Evolutionary conservation across 768 basidiomycete species (phyloP).

Genomic region (Ramaria sp.): DNA sequence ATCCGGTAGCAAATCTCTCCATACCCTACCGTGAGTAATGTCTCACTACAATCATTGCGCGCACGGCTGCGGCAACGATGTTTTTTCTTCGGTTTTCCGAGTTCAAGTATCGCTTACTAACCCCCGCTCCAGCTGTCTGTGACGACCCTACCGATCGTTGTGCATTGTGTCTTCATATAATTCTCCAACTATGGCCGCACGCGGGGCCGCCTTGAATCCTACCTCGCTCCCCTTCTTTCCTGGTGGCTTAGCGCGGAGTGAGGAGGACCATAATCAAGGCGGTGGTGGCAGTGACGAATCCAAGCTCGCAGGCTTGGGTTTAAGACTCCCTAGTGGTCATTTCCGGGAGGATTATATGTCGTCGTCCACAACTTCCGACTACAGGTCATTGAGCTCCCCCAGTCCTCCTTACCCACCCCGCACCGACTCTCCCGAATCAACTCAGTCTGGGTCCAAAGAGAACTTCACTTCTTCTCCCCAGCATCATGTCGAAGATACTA

Average conservation of each 20-base stretch:
- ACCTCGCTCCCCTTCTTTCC: slow-evolving; percentile 82
- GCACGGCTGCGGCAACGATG: background rate
- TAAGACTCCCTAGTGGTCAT: slow-evolving; percentile 28
- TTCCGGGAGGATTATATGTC: slow-evolving; percentile 31
- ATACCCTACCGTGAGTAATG: slow-evolving; percentile 2
- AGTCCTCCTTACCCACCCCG: slow-evolving; percentile 25
- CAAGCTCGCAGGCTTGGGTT: slow-evolving; percentile 30
- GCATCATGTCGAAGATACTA: background rate
- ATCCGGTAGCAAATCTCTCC: background rate
- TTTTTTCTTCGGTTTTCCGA: background rate
- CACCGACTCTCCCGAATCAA: slow-evolving; percentile 4
- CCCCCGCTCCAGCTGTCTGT: slow-evolving; percentile 8
- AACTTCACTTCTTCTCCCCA: background rate
- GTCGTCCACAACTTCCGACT: slow-evolving; percentile 49
- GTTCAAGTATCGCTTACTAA: slow-evolving; percentile 6
- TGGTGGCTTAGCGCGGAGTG: slow-evolving; percentile 44
- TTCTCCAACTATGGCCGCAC: slow-evolving; percentile 44
- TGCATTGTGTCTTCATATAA: slow-evolving; percentile 13
- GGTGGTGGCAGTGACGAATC: background rate
- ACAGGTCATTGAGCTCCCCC: slow-evolving; percentile 58
- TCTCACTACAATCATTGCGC: background rate
- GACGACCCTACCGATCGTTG: slow-evolving; percentile 2
- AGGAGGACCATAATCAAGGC: slow-evolving; percentile 31
- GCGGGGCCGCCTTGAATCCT: slow-evolving; percentile 69
- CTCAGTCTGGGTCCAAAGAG: slow-evolving; percentile 6